Conservation (phyloP, 257 asterid species). For the Solanum tarijense region DNA sequence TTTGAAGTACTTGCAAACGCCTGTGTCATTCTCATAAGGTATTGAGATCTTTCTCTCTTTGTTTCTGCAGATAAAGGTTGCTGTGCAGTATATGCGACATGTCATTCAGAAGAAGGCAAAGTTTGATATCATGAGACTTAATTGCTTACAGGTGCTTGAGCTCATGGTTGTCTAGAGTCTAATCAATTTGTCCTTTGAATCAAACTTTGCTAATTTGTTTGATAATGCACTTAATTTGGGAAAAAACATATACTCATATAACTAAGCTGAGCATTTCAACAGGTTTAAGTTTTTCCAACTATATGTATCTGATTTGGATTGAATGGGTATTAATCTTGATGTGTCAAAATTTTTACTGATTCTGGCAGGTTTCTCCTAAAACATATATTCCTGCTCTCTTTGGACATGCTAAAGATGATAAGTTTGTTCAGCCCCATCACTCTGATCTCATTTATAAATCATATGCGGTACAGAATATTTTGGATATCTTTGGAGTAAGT, state of each 20-base stretch:
- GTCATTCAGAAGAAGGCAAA: conserved; percentile 86
- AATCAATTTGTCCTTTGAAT: conserved; percentile 8
- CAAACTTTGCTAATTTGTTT: too few relatives aligned
- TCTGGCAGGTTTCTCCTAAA: conserved; percentile 73
- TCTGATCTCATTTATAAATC: conserved; percentile 72
- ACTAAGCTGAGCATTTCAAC: background rate
- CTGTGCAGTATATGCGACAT: conserved; percentile 87
- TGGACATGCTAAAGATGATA: conserved; percentile 94
- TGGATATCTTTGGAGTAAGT: background rate
- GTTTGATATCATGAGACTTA: conserved; percentile 77
- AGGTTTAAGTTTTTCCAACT: background rate
- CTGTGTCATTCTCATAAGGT: background rate
- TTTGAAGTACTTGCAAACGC: background rate
- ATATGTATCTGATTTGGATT: background rate
- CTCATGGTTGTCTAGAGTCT: conserved; percentile 4
- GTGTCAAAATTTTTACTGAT: conserved; percentile 2
- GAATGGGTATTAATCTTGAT: conserved; percentile 2
- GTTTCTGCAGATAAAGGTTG: conserved; percentile 69
- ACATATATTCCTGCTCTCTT: conserved; percentile 87
- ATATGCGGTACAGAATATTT: conserved; percentile 45
- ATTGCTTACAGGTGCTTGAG: conserved; percentile 57
- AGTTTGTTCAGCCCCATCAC: conserved; percentile 70
- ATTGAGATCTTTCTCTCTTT: conserved; percentile 2
- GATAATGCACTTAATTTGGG: background rate
- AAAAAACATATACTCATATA: background rate